A percentile compares a stretch with the other conserved stretches of the same genome.
phyloP scores from a whole-genome alignment of 1,284 basidiomycete genomes.

The Ganoderma resinaceum region DNA sequence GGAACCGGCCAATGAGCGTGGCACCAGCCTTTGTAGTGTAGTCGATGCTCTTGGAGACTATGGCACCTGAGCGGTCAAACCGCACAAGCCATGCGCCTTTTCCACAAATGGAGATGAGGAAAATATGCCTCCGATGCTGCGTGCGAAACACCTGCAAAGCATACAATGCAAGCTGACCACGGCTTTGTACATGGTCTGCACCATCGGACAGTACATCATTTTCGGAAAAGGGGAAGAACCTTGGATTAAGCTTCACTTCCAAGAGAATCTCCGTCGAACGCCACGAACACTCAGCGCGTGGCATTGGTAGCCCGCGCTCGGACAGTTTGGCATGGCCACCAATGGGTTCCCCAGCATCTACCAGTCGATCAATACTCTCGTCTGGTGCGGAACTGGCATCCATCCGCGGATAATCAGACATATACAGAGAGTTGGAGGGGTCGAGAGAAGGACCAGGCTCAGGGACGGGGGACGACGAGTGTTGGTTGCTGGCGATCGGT shows the following conservation, averaged over 20 bases:
- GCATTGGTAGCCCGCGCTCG: not conserved
- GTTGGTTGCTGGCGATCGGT: not conserved
- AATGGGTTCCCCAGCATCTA: too few relatives aligned
- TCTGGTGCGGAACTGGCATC: not conserved
- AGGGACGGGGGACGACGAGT: not conserved
- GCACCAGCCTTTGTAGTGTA: not conserved
- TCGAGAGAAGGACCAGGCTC: not conserved
- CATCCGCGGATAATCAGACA: not conserved
- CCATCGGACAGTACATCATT: not conserved
- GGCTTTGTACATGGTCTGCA: not conserved
- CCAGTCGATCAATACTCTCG: too few relatives aligned
- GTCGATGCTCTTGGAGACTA: not conserved
- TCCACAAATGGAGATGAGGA: not conserved
- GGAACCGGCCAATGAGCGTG: not conserved
- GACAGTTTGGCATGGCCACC: not conserved
- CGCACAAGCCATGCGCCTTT: not conserved
- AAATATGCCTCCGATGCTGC: not conserved
- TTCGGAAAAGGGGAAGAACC: not conserved
- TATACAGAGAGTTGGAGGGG: not conserved
- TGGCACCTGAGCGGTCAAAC: not conserved
- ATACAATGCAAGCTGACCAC: not conserved
- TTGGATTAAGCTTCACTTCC: not conserved
- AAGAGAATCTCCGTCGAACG: not conserved
- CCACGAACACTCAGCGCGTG: not conserved
- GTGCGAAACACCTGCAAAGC: not conserved